A percentile compares a stretch with the other conserved stretches of the same genome.
These are phyloP conservation scores for Cenchrus americanus DNA, from an alignment of 176 grass and related monocot species.

Conservation along the genomic window DNA sequence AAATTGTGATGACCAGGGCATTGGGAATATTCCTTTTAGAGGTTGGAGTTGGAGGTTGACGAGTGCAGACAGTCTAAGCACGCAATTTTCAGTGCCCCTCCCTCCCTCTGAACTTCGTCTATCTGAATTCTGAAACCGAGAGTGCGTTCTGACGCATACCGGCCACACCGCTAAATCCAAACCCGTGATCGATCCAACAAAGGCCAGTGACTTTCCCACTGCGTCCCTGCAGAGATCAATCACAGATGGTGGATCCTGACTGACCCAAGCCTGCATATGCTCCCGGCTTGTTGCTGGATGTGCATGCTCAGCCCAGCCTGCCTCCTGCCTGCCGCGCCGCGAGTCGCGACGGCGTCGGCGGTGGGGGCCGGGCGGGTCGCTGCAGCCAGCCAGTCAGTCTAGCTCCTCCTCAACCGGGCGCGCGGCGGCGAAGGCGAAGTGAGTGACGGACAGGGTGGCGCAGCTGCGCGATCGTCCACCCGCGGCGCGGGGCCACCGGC, in stretches of 20 bases:
- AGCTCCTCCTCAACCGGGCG: neutral
- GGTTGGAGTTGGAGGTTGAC: no score
- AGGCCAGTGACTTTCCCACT: neutral
- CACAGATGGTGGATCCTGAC: neutral
- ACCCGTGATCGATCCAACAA: neutral
- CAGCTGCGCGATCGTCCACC: neutral
- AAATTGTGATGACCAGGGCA: no score
- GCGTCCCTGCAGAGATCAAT: conserved; percentile 18
- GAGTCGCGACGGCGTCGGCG: conserved; percentile 7
- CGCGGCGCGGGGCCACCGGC: no score
- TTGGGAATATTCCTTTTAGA: no score
- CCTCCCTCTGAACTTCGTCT: neutral
- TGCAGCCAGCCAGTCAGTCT: no score
- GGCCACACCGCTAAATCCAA: conserved; percentile 16
- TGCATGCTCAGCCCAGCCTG: neutral
- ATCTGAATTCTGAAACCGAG: neutral
- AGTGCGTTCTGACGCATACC: conserved; percentile 2
- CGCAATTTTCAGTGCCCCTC: neutral
- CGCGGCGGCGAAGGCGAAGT: no score
- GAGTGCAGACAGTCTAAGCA: no score
- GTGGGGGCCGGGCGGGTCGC: neutral
- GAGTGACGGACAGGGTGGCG: neutral
- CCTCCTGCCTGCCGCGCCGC: neutral
- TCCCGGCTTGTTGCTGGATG: neutral
- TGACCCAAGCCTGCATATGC: neutral